A percentile compares a stretch with the other conserved stretches of the same genome.
Evolutionary conservation across 2,329 filamentous ascomycete species (phyloP).

Genomic region (Aplosporella prunicola): DNA sequence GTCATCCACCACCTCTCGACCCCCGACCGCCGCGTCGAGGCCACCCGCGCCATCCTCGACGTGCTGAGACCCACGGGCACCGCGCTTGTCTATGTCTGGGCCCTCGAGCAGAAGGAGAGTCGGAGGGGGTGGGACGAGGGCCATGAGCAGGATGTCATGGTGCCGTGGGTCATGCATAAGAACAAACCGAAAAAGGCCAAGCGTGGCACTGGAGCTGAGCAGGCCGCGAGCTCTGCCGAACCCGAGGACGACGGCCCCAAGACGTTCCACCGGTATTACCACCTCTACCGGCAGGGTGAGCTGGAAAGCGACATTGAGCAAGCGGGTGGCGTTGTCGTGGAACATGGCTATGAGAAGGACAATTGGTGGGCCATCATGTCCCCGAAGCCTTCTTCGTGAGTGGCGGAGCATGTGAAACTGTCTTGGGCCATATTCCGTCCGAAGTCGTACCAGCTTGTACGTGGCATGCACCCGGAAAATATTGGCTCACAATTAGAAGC

Average conservation of each 20-base stretch:
- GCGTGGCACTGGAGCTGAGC: slow-evolving; percentile 20
- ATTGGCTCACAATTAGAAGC: too few relatives aligned
- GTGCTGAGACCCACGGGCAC: slow-evolving; percentile 40
- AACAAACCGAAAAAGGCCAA: slow-evolving; percentile 14
- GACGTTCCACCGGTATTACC: slow-evolving; percentile 86
- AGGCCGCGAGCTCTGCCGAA: slow-evolving; percentile 14
- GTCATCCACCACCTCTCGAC: slow-evolving; percentile 92
- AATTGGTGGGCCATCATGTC: slow-evolving; percentile 94
- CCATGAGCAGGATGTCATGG: slow-evolving; percentile 81
- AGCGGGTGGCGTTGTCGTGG: slow-evolving; percentile 66
- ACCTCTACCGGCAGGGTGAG: slow-evolving; percentile 80
- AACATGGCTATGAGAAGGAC: slow-evolving; percentile 87
- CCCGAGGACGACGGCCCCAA: slow-evolving; percentile 23
- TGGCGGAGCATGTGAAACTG: too few relatives aligned
- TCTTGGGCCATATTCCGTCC: too few relatives aligned
- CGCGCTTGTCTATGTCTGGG: slow-evolving; percentile 86
- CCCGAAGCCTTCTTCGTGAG: too few relatives aligned
- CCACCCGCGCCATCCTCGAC: slow-evolving; percentile 60
- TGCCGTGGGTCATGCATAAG: slow-evolving; percentile 74
- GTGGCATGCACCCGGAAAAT: too few relatives aligned
- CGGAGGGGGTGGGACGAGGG: slow-evolving; percentile 81
- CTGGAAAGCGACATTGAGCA: slow-evolving; percentile 67
- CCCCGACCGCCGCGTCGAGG: slow-evolving; percentile 58
- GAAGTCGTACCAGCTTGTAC: too few relatives aligned
- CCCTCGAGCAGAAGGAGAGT: slow-evolving; percentile 80